Evolutionary conservation across 2,329 filamentous ascomycete genomes (phyloP), one percentile per base, ranked within the genome.

Genomic region (Cladophialophora psammophila): DNA sequence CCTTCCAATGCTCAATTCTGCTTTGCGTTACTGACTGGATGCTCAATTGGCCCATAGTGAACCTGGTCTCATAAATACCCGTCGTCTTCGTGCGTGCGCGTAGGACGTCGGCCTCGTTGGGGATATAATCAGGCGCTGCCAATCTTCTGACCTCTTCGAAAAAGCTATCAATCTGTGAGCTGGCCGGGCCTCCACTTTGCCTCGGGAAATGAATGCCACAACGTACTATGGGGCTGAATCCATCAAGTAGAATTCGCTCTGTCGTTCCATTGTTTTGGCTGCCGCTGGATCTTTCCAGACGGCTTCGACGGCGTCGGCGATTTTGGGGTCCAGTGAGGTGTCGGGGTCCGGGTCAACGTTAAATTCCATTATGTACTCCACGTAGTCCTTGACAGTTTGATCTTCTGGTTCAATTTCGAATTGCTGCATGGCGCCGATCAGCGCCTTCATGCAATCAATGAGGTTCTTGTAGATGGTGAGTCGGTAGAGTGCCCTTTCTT

Each of bases 231-330:
- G 93, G 60, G 95, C 95, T 31, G 95, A 99, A 79, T 99, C 95
- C 95, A 99, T 99, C 66, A 99, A 84, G 78, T 99, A 99, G 79
- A 99, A 99, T 80, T 99, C 94, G 77, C 93, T 97, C 78, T 96
- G 92, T 77, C 95, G 92, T 76, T 97, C 92, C 85, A 98, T 90
- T 42, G 97, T 86, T 72, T 87, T 88, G 63, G 91, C 88, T 74
- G 92, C 92, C 73, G 90, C 91, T 7, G 92, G 90, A 76, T 99
- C 95, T 74, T 90, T 90, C 95, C 95, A 99, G 77, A 99, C 83
- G 62, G 92, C 90, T 72, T 90, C 88, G 42, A 98, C 89, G 15
- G 95, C 95, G 65, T 90, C 85, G 69, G 92, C 93, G 31, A 98
- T 90, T 76, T 90, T 89, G 58, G 87, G 81, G 75, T 97, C 92